phyloP scores from a whole-genome alignment of 1,139 yeast genomes.

The Magnusiomyces sp. region DNA sequence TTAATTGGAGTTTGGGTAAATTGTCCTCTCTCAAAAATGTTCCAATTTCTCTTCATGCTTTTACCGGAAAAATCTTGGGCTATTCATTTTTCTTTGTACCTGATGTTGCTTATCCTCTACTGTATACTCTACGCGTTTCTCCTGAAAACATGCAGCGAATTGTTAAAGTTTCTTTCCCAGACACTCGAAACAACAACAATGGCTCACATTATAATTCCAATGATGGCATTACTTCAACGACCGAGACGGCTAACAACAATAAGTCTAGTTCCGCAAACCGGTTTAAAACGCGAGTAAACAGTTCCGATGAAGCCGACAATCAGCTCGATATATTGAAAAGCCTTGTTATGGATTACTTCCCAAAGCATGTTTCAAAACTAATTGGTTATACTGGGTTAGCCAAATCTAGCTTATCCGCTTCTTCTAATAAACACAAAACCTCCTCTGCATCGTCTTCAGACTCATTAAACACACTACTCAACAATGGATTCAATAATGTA shows the following conservation, averaged over 20 bases:
- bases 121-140: constrained; percentile 50
- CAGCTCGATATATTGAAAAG: too few species aligned
- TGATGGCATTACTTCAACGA: too few species aligned
- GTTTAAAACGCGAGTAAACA: too few species aligned
- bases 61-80: constrained; percentile 74
- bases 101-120: constrained; percentile 51
- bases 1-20: constrained; percentile 47
- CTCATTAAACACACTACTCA: neutral
- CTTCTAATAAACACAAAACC: neutral
- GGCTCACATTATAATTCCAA: too few species aligned
- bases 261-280: too few species aligned
- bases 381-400: constrained; percentile 2
- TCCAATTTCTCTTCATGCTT: constrained; percentile 57
- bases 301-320: too few species aligned
- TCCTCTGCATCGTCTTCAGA: neutral
- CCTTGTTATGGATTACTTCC: neutral
- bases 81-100: constrained; percentile 54
- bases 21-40: constrained; percentile 44
- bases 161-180: constrained; percentile 21
- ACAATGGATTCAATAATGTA: constrained; percentile 19
- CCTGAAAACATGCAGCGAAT: constrained; percentile 34
- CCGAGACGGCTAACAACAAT: too few species aligned
- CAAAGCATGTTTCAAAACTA: constrained; percentile 8
- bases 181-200: neutral
- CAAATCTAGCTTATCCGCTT: neutral